phyloP scores from a whole-genome alignment of 1,284 basidiomycete genomes.

The Fomitopsis palustris region DNA sequence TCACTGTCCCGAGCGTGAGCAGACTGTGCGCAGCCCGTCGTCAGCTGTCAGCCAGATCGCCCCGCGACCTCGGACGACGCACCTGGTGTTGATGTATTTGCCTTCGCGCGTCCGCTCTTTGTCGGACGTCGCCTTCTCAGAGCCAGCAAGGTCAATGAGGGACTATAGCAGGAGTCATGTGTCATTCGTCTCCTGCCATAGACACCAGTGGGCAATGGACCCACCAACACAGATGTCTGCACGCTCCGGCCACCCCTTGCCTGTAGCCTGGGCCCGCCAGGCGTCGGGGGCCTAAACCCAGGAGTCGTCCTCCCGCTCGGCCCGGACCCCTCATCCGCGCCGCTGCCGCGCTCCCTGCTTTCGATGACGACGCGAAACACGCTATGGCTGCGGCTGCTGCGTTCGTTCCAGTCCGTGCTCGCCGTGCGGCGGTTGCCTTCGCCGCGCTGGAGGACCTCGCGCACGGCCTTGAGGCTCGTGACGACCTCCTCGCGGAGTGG shows the following conservation, averaged over 20 bases:
- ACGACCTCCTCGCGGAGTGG: slow-evolving; percentile 91
- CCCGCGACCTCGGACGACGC: slow-evolving; percentile 6
- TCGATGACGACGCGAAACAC: slow-evolving; percentile 89
- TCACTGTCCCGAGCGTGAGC: slow-evolving; percentile 87
- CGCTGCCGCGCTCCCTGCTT: slow-evolving; percentile 61
- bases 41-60: not conserved
- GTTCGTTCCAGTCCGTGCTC: slow-evolving; percentile 96
- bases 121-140: slow-evolving; percentile 92
- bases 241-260: slow-evolving; percentile 72
- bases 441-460: slow-evolving; percentile 81
- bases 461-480: slow-evolving; percentile 83
- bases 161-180: slow-evolving; percentile 41
- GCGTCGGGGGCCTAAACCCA: slow-evolving; percentile 57
- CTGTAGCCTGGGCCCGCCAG: slow-evolving; percentile 63
- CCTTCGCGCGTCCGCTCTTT: slow-evolving; percentile 91
- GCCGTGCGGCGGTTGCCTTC: slow-evolving; percentile 89
- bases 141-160: slow-evolving; percentile 95
- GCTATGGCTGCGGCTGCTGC: slow-evolving; percentile 90
- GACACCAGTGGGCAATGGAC: slow-evolving; percentile 15
- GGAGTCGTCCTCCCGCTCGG: slow-evolving; percentile 52
- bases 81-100: slow-evolving; percentile 91
- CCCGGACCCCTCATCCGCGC: slow-evolving; percentile 35
- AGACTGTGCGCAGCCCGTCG: slow-evolving; percentile 56
- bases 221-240: slow-evolving; percentile 76
- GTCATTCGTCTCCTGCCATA: too few species aligned